Conservation (phyloP, 257 asterid genomes). For the Primulina tabacum region DNA sequence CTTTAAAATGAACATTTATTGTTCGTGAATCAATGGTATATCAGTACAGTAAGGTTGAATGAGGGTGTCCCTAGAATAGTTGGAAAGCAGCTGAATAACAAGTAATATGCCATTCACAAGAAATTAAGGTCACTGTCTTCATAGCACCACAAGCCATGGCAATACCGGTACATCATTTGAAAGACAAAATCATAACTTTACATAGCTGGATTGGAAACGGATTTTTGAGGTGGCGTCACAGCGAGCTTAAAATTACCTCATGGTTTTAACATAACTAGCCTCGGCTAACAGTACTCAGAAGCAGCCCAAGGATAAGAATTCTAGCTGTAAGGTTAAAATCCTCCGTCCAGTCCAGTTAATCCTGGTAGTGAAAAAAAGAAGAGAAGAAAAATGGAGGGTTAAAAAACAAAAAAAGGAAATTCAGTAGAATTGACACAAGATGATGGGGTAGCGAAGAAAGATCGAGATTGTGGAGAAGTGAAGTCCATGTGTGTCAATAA, state of each 20-base stretch:
- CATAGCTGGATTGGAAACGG: conserved; percentile 17
- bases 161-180: conserved; percentile 8
- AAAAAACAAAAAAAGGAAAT: background rate
- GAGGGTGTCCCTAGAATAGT: background rate
- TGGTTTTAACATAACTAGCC: background rate
- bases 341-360: conserved; percentile 20
- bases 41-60: conserved; percentile 7
- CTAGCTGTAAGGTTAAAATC: conserved; percentile 2
- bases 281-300: background rate
- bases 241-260: background rate
- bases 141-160: conserved; percentile 14
- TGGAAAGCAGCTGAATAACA: conserved; percentile 8
- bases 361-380: conserved; percentile 22
- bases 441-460: background rate
- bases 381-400: background rate
- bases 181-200: background rate
- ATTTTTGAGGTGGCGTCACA: background rate
- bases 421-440: conserved; percentile 1
- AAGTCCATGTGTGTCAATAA: background rate
- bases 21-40: background rate
- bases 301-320: conserved; percentile 17
- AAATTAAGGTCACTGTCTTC: conserved; percentile 15
- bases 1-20: background rate
- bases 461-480: conserved; percentile 9
- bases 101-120: conserved; percentile 1